phyloP scores from a whole-genome alignment of 495 filamentous ascomycete species.

The Clavariopsis aquatica region DNA sequence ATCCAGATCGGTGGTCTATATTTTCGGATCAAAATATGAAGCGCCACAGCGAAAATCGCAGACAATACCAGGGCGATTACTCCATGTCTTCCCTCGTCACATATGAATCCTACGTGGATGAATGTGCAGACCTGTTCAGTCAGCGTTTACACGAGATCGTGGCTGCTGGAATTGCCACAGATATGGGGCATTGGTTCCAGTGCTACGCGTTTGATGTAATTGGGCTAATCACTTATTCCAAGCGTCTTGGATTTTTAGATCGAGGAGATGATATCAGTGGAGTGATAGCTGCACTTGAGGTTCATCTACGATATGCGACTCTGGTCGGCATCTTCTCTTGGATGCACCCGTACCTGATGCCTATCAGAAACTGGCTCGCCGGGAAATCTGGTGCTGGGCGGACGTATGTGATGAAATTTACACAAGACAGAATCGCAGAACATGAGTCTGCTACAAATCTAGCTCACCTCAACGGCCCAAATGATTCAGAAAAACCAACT shows the following conservation, averaged over 20 bases:
- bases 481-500: not conserved
- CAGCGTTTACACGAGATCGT: constrained; percentile 51
- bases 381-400: not conserved
- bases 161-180: constrained; percentile 39
- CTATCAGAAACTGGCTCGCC: constrained; percentile 1
- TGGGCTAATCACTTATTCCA: constrained; percentile 26
- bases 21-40: constrained; percentile 51
- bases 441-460: not conserved
- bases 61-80: constrained; percentile 51
- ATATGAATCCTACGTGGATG: constrained; percentile 59
- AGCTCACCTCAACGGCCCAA: not conserved
- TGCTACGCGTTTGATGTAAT: constrained; percentile 39
- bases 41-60: constrained; percentile 44
- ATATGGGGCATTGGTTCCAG: constrained; percentile 50
- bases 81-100: constrained; percentile 56
- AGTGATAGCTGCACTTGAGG: constrained; percentile 10
- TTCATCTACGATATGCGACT: constrained; percentile 16
- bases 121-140: constrained; percentile 53
- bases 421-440: constrained; percentile 6
- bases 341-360: constrained; percentile 15
- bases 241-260: constrained; percentile 37
- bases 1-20: constrained; percentile 45
- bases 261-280: constrained; percentile 32
- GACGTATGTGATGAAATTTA: constrained; percentile 8
- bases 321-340: constrained; percentile 27